These are phyloP conservation scores for Plasmodium sp. DNA, from an alignment of 169 alveolate species.

Conservation along the genomic window DNA sequence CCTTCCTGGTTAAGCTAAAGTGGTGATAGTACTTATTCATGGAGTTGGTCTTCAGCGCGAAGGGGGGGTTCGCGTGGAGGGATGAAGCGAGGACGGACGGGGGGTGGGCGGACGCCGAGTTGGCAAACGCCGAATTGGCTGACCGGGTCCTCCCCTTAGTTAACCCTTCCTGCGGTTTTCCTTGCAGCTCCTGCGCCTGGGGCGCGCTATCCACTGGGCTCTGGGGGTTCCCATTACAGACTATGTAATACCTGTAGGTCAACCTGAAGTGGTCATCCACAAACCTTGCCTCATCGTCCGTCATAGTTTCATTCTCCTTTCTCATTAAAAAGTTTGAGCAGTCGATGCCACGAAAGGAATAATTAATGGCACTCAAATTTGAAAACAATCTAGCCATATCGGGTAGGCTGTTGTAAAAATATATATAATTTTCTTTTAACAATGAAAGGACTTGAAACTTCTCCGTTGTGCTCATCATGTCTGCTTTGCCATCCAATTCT, in stretches of 20 bases:
- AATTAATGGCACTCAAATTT: conserved; percentile 39
- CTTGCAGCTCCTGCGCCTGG: background rate
- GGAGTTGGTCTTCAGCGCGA: conserved; percentile 25
- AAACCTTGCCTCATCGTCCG: conserved; percentile 34
- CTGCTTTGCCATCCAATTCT: conserved; percentile 51
- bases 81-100: background rate
- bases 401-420: conserved; percentile 33
- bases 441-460: conserved; percentile 50
- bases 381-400: conserved; percentile 54
- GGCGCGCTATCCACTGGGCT: background rate
- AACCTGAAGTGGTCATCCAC: conserved; percentile 64
- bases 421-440: conserved; percentile 67
- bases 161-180: background rate
- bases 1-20: conserved; percentile 48
- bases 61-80: background rate
- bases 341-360: conserved; percentile 59
- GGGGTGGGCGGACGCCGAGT: background rate
- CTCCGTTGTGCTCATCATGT: conserved; percentile 47
- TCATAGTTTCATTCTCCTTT: conserved; percentile 13
- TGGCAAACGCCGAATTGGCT: background rate
- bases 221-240: conserved; percentile 24
- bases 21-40: conserved; percentile 74
- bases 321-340: conserved; percentile 64
- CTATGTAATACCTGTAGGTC: conserved; percentile 56
- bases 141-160: background rate